Percentiles rank a stretch among this genome's conserved stretches.
These are phyloP conservation scores for Ceratobasidium sp. DNA, from an alignment of 1,284 basidiomycete species.

Conservation along the genomic window DNA sequence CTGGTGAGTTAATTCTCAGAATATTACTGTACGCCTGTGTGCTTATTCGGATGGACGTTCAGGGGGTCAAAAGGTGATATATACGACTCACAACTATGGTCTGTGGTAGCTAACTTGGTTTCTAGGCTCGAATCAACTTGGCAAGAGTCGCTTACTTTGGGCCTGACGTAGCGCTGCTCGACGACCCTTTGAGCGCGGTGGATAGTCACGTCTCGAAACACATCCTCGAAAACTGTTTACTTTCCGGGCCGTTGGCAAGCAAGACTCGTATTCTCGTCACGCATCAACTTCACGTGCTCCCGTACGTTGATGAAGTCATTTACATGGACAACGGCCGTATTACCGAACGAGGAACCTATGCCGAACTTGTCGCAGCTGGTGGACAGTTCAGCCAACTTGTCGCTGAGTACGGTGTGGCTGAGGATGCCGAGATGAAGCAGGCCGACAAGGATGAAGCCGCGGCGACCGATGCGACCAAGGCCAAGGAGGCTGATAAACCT, in stretches of 20 bases:
- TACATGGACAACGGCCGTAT: constrained; percentile 79
- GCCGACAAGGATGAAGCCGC: constrained; percentile 51
- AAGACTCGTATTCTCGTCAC: constrained; percentile 72
- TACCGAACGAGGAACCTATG: constrained; percentile 81
- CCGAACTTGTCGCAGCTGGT: constrained; percentile 68
- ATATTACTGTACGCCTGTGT: constrained; percentile 40
- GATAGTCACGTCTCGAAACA: constrained; percentile 74
- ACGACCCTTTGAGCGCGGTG: constrained; percentile 80
- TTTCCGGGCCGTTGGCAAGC: constrained; percentile 67
- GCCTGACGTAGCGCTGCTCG: constrained; percentile 64
- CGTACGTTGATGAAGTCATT: constrained; percentile 79
- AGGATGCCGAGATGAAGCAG: constrained; percentile 56
- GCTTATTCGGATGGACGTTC: constrained; percentile 52
- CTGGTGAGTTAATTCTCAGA: constrained; percentile 34
- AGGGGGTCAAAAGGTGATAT: constrained; percentile 39
- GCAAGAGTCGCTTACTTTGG: constrained; percentile 52
- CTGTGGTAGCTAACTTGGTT: constrained; percentile 49
- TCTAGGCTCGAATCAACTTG: constrained; percentile 49
- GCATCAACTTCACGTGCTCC: constrained; percentile 85
- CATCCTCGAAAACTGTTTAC: constrained; percentile 73
- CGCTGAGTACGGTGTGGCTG: constrained; percentile 70
- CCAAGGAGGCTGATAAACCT: constrained; percentile 55
- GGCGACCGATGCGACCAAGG: constrained; percentile 51
- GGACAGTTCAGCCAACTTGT: constrained; percentile 72
- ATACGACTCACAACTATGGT: neutral